Base-by-base conservation (phyloP, 2,329 filamentous ascomycete genomes). In the Xylariaceae sp. region DNA sequence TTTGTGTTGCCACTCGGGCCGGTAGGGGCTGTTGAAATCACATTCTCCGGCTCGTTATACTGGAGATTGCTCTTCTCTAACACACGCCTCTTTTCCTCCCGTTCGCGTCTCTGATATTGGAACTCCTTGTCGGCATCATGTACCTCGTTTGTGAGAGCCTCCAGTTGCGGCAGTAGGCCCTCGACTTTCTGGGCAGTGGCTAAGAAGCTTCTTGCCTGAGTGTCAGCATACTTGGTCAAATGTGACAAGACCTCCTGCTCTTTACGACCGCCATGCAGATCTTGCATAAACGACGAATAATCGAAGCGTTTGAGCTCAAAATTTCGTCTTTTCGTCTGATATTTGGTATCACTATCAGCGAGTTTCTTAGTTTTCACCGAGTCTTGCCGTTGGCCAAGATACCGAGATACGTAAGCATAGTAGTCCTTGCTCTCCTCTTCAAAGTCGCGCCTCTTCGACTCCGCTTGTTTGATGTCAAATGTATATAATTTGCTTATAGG, bases 391-490 rank as follows among this genome's bases (percentile, higher is more conserved):
- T 98, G 93, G 29, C 95, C 95, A n/a, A 99, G 84, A 74, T 99
- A 99, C 45, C 92, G 87, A 60, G 92, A 90, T 48, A 98, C 90
- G 71, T 96, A 99, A 60, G 89, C 88, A 75, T 99, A 99, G 75
- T 96, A 99, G 71, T 99, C 95, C 72, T 96, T 95, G 77, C 93
- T 98, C 73, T 99, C 95, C 69, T 99, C 95, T 62, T 99, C 95
- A 67, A 99, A 99, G 66, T 98, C 95, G 63, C 95, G 91, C 75
- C 95, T 96, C 78, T 99, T 99, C 41, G 89, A 82, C 70, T 99
- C 95, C 21, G 93, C 96, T 73, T 96, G 92, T 74, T 99, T 99
- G 77, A 99, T 98, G 68, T 99, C 96, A 62, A 93, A 82, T 59
- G 91, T 91, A 74, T 99, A 99, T 14, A 99, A 79, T 74, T 91